Evolutionary conservation across 495 filamentous ascomycete genomes (phyloP).

Genomic region (Penicillium verhagenii): DNA sequence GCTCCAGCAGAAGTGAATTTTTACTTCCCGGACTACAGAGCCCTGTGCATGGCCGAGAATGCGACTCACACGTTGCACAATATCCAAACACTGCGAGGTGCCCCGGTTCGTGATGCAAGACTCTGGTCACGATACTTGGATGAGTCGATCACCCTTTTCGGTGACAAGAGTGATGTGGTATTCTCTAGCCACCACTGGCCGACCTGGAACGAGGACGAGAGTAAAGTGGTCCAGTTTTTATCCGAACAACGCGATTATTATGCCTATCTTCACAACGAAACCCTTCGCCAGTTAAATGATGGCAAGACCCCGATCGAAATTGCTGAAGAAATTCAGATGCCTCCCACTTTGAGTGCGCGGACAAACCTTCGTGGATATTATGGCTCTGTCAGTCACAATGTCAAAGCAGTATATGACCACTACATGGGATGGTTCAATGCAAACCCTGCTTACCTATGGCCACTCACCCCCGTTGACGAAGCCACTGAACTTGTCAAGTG

Average conservation of each 20-base stretch:
- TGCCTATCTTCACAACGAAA: slow-evolving; percentile 36
- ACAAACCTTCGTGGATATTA: slow-evolving; percentile 35
- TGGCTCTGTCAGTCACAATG: slow-evolving; percentile 36
- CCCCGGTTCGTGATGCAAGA: slow-evolving; percentile 20
- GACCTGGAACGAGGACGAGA: slow-evolving; percentile 22
- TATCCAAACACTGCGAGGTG: slow-evolving; percentile 26
- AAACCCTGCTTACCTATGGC: slow-evolving; percentile 35
- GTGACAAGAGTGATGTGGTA: slow-evolving; percentile 11
- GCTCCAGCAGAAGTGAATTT: slow-evolving; percentile 26
- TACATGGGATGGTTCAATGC: slow-evolving; percentile 42
- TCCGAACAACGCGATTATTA: slow-evolving; percentile 34
- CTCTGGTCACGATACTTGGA: slow-evolving; percentile 21
- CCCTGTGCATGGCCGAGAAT: slow-evolving; percentile 22
- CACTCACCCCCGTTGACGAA: slow-evolving; percentile 24
- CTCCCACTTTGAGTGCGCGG: slow-evolving; percentile 16
- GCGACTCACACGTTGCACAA: slow-evolving; percentile 28
- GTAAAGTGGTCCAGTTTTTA: slow-evolving; percentile 17
- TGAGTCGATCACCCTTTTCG: slow-evolving; percentile 17
- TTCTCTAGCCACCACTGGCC: slow-evolving; percentile 31
- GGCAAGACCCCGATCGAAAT: slow-evolving; percentile 29
- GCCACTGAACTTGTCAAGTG: slow-evolving; percentile 26
- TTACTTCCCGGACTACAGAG: slow-evolving; percentile 18
- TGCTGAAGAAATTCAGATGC: slow-evolving; percentile 28
- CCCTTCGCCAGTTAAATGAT: slow-evolving; percentile 28
- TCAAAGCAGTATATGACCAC: slow-evolving; percentile 38